phyloP scores from a whole-genome alignment of 176 grass and related monocot genomes.

The Carex cristatella region DNA sequence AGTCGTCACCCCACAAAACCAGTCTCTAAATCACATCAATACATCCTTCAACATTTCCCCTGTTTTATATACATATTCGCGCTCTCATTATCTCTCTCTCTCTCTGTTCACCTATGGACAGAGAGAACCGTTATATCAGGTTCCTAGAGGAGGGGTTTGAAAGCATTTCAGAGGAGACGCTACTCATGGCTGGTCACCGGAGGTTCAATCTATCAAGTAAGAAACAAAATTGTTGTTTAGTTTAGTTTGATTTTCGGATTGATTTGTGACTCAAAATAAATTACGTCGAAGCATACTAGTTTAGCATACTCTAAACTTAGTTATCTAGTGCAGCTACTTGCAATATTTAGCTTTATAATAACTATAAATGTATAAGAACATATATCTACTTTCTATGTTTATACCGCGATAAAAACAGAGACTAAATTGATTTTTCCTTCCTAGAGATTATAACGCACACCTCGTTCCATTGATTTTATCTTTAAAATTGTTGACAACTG shows the following conservation, averaged over 20 bases:
- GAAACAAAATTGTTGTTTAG: background rate
- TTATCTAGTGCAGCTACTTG: background rate
- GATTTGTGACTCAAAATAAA: background rate
- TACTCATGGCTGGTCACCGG: background rate
- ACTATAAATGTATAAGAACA: background rate
- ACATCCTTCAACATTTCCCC: background rate
- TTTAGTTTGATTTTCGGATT: background rate
- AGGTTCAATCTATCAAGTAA: constrained; percentile 28
- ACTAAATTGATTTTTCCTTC: too few species aligned
- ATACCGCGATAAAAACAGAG: background rate
- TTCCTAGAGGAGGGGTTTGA: background rate
- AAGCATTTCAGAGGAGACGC: background rate
- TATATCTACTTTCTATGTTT: background rate
- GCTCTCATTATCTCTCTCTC: background rate
- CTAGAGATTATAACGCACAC: background rate
- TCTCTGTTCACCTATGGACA: background rate
- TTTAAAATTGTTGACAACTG: background rate
- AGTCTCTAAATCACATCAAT: background rate
- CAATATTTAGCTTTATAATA: background rate
- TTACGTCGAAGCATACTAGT: background rate
- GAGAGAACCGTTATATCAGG: background rate
- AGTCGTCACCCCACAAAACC: background rate
- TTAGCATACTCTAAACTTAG: background rate
- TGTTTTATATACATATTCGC: constrained; percentile 2
- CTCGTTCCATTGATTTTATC: background rate